Conservation (phyloP, 495 filamentous ascomycete genomes). For the Entonaema liquescens region DNA sequence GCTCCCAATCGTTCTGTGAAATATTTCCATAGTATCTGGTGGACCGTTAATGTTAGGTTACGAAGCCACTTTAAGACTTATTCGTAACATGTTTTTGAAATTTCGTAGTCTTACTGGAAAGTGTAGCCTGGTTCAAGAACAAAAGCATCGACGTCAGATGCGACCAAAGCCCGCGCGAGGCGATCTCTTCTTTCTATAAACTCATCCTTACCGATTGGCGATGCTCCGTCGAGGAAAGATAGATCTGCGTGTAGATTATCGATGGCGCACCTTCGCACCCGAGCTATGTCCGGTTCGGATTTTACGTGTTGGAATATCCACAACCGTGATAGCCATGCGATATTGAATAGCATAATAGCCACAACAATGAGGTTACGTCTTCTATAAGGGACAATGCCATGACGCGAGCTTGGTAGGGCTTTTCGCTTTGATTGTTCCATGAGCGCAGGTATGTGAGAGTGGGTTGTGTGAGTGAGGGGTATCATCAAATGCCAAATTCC, state of each 20-base stretch:
- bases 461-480: neutral
- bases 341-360: neutral
- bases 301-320: neutral
- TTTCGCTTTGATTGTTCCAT: neutral
- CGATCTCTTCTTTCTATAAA: constrained; percentile 57
- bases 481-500: neutral
- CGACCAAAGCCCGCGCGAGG: constrained; percentile 57
- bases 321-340: constrained; percentile 4
- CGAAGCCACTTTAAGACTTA: neutral
- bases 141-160: constrained; percentile 57
- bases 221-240: constrained; percentile 56
- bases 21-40: constrained; percentile 62
- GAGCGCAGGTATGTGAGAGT: neutral
- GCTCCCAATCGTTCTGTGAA: constrained; percentile 65
- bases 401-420: neutral
- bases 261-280: constrained; percentile 58
- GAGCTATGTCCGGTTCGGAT: constrained; percentile 13
- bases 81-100: neutral
- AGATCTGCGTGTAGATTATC: constrained; percentile 53
- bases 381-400: neutral
- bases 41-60: neutral
- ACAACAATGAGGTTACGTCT: neutral
- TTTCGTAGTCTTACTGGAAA: constrained; percentile 49
- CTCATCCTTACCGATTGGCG: constrained; percentile 51
- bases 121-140: constrained; percentile 66